Evolutionary conservation across 352 stramenopile genomes (phyloP), one percentile per base, ranked within the genome.

Genomic region (Blastocystis sp.): DNA sequence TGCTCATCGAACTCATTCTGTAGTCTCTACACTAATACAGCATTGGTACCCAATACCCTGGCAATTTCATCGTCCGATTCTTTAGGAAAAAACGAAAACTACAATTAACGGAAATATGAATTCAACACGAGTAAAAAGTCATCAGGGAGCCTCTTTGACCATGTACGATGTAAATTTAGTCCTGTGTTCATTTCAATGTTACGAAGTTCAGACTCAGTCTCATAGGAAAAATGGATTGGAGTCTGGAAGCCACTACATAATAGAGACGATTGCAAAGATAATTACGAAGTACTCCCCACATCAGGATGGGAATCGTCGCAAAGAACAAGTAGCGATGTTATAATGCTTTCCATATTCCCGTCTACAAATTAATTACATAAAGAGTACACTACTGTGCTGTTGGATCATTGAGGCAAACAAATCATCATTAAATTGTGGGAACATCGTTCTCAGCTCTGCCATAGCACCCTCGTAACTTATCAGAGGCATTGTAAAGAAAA

Each of bases 1-100:
- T 85, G 73, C 37, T 85, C 73, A 24, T 85, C 73, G 47, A 69
- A 85, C 43, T 85, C 47, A 16, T 85, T 85, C 26, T 85, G 73
- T 45, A 85, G 68, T 45, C n/a, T 9, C 73, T 85, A 85, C 20
- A 43, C 3, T n/a, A 69, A 11, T 50, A n/a, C 20, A 47, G 13
- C 24, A 64, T 37, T 26, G 2, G 37, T 18, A 47, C 0, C 5
- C 18, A 18, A 37, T 45, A 85, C 73, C 63, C 73, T 85, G 0
- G 73, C 73, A 66, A 53, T 20, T 24, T 85, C 47, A n/a, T 85
- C 73, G 63, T 85, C 73, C 53, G 53, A 59, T 13, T 43, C n/a
- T 43, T n/a, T 11, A 8, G 34, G 37, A 37, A 2, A n/a, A 7
- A n/a, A 45, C 30, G 59, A n/a, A n/a, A 85, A 85, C 73, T 85